Evolutionary conservation across 805 yeast genomes (phyloP).

Genomic region (Kodamaea sagamina): DNA sequence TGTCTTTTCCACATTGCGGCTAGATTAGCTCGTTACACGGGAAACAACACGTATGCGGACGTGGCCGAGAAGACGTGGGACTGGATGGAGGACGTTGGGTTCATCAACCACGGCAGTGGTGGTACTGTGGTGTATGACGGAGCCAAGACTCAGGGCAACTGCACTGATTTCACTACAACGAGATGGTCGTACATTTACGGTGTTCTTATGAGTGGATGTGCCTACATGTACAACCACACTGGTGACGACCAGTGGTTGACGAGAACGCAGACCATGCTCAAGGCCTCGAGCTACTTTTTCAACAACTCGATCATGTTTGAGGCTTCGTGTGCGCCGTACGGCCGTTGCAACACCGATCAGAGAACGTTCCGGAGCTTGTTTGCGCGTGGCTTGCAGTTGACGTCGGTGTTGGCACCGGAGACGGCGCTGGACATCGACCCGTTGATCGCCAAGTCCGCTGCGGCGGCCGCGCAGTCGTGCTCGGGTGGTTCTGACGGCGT

Average conservation of each 20-base stretch:
- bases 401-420: conserved; percentile 56
- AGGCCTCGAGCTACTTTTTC: conserved; percentile 42
- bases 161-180: conserved; percentile 48
- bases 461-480: conserved; percentile 70
- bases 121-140: conserved; percentile 52
- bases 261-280: conserved; percentile 35
- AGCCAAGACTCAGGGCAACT: conserved; percentile 51
- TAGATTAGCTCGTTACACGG: conserved; percentile 79
- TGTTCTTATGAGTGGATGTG: conserved; percentile 63
- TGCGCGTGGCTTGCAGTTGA: conserved; percentile 61
- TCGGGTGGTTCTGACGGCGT: conserved; percentile 80
- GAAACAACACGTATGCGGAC: conserved; percentile 68
- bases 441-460: conserved; percentile 51
- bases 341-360: conserved; percentile 71
- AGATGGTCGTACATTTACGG: conserved; percentile 78
- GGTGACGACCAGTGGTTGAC: conserved; percentile 45
- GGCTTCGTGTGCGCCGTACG: conserved; percentile 54
- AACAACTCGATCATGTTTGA: conserved; percentile 57
- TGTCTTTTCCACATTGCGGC: conserved; percentile 86
- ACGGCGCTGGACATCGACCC: conserved; percentile 44
- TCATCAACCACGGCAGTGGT: conserved; percentile 14
- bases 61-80: conserved; percentile 77
- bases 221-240: conserved; percentile 67
- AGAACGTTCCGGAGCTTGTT: conserved; percentile 72
- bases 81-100: conserved; percentile 61